Base-by-base conservation (phyloP, 305 asterid genomes). In the Fraxinus latifolia region DNA sequence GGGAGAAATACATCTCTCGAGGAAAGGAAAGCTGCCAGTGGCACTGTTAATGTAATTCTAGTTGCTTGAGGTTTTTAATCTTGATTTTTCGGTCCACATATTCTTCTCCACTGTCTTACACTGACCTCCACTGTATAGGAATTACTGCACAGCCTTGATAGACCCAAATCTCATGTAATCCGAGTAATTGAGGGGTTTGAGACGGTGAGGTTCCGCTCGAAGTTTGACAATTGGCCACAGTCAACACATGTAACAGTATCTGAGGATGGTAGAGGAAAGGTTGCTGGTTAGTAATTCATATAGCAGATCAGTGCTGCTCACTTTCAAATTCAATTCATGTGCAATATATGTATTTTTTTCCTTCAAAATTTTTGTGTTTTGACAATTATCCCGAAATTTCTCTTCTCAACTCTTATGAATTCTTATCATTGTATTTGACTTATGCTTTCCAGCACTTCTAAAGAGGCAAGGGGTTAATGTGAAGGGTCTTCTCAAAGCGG, bases 381-480 rank as follows among this genome's bases (percentile, higher is more conserved):
- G 62, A 71, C 9, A 65, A 55, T 75, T 78, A 58, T 71, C 50
- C 36, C 29, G 80, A 77, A 34, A 36, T 32, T 55, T 60, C 31
- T 44, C 71, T 50, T 50, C 55, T 77, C 17, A 32, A n/a, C 74
- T 79, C n/a, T 65, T 65, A 68, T 37, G 37, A 79, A 67, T 58
- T 84, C 82, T 84, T 77, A 75, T 34, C 0, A 32, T 84, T 82
- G 55, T 80, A 65, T 84, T 74, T 25, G 7, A 73, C 79, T 81
- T 84, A 83, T 88, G 70, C 77, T 71, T 55, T 88, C 58, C 82
- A 97, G 99, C 99, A 34, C 96, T 97, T 89, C 86, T 97, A 79
- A 95, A 93, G 91, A 94, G 99, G 83, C 98, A 93, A 89, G 99
- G 99, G 88, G 82, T 97, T 83, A 93, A 95, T 11, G 99, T 93